phyloP scores from a whole-genome alignment of 2,329 filamentous ascomycete species.

The Paracorniculantispora psalliotae region DNA sequence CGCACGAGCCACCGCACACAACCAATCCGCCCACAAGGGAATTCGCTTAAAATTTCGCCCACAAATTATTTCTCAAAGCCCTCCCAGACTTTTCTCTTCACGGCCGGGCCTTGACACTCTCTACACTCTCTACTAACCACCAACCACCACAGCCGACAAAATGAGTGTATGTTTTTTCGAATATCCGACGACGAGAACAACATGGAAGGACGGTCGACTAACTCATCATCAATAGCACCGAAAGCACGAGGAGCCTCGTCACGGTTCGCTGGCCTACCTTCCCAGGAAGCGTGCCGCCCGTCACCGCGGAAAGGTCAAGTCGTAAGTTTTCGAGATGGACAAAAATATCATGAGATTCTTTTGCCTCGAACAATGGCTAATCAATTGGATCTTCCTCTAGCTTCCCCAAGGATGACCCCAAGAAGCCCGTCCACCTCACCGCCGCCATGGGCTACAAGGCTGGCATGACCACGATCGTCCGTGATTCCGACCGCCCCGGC shows the following conservation, averaged over 20 bases:
- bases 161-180: constrained; percentile 35
- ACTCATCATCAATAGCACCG: constrained; percentile 36
- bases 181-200: not conserved
- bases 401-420: constrained; percentile 99
- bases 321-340: constrained; percentile 53
- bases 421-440: constrained; percentile 99
- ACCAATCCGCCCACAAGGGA: not conserved
- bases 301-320: constrained; percentile 97
- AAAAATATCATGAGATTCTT: not conserved
- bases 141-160: constrained; percentile 34
- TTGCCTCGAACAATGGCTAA: constrained; percentile 20
- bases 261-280: constrained; percentile 86
- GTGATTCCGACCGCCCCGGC: constrained; percentile 97
- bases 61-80: constrained; percentile 28
- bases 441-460: constrained; percentile 99
- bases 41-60: constrained; percentile 36
- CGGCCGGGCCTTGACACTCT: constrained; percentile 4
- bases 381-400: constrained; percentile 39
- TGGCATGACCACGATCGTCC: constrained; percentile 99
- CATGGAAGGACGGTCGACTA: constrained; percentile 3
- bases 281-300: constrained; percentile 89
- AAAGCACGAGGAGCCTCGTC: constrained; percentile 79
- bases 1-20: constrained; percentile 11
- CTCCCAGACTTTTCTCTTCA: constrained; percentile 15
- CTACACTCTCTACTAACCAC: constrained; percentile 29